These are phyloP conservation scores for Corchorus olitorius DNA, from an alignment of 345 rosid species.

Conservation along the genomic window DNA sequence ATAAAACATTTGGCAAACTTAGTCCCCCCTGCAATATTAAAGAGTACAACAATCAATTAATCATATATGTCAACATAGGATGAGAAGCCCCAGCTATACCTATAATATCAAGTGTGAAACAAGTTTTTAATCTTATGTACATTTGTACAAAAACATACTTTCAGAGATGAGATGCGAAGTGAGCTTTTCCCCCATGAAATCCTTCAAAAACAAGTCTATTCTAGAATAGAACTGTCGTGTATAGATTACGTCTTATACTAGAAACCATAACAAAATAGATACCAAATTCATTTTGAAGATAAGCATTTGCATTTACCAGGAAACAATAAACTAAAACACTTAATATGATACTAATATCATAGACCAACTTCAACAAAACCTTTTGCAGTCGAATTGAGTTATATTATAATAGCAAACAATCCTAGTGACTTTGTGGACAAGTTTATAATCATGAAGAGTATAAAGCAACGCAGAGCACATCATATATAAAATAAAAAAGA, in stretches of 20 bases:
- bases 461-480: slow-evolving; percentile 1
- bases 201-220: background rate
- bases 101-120: background rate
- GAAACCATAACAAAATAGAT: background rate
- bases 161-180: background rate
- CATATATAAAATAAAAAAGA: background rate
- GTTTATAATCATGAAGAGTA: background rate
- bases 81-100: background rate
- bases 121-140: background rate
- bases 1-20: slow-evolving; percentile 87
- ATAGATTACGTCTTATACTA: background rate
- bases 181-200: background rate
- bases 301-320: background rate
- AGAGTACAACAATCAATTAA: slow-evolving; percentile 10
- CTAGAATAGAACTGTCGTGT: background rate
- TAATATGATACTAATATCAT: background rate
- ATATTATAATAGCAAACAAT: background rate
- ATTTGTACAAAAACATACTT: background rate
- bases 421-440: background rate
- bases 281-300: background rate
- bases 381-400: background rate
- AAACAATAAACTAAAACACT: background rate
- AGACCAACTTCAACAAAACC: background rate
- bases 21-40: slow-evolving; percentile 67
- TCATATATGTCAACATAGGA: slow-evolving; percentile 11